Conservation (phyloP, 345 rosid genomes). For the Rhodomyrtus tomentosa region DNA sequence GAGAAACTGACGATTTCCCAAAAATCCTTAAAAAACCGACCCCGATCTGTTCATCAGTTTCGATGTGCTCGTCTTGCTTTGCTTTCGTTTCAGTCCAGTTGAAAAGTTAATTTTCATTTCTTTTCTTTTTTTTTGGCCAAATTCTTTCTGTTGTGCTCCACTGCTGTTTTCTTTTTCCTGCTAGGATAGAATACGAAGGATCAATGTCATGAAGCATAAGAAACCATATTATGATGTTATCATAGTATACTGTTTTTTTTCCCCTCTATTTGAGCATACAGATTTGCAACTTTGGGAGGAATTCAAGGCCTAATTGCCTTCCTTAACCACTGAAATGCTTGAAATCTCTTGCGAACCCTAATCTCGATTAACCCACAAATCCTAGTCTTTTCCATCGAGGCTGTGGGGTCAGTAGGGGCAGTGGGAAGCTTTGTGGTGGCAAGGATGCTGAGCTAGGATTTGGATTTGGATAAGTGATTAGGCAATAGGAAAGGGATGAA, state of each 20-base stretch:
- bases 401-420: not conserved
- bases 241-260: not conserved
- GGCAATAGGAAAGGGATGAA: not conserved
- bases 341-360: not conserved
- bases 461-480: not conserved
- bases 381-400: not conserved
- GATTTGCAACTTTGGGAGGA: not conserved
- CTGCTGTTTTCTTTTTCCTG: not conserved
- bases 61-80: not conserved
- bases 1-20: not conserved
- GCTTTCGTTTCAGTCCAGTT: not conserved
- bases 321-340: not conserved
- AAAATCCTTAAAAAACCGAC: not conserved
- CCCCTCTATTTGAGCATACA: not conserved
- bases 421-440: not conserved
- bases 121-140: not conserved
- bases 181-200: not conserved
- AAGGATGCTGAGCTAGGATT: not conserved
- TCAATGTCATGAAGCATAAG: not conserved
- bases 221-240: not conserved
- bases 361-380: not conserved
- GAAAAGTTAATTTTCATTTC: not conserved
- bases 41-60: not conserved
- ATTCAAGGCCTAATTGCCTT: not conserved
- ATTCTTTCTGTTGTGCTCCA: not conserved